Evolutionary conservation across 371 early-diverging fungal species (phyloP).

Genomic region (Rhizomucor pusillus): DNA sequence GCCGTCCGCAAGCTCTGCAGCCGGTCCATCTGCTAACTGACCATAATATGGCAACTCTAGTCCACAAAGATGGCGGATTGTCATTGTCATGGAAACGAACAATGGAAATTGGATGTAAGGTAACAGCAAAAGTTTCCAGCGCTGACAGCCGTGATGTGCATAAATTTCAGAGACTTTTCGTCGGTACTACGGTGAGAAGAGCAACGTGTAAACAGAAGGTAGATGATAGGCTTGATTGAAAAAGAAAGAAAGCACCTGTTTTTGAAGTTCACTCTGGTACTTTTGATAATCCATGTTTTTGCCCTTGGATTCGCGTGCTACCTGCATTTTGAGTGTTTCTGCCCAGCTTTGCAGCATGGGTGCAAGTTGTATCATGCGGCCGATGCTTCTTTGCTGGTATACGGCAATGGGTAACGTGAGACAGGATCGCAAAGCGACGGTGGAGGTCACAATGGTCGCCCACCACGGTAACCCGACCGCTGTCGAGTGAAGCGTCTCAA

Average conservation of each 20-base stretch:
- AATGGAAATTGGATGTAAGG: slow-evolving; percentile 79
- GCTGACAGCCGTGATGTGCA: slow-evolving; percentile 57
- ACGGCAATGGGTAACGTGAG: slow-evolving; percentile 78
- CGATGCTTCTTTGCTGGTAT: slow-evolving; percentile 62
- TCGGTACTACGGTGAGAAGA: no score
- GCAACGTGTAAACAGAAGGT: background rate
- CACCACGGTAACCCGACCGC: slow-evolving; percentile 64
- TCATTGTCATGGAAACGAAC: slow-evolving; percentile 69
- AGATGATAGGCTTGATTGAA: no score
- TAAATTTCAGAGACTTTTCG: slow-evolving; percentile 60
- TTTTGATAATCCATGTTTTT: slow-evolving; percentile 40
- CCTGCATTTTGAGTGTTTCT: slow-evolving; percentile 50
- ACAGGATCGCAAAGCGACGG: slow-evolving; percentile 55
- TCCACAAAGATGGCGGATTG: slow-evolving; percentile 66
- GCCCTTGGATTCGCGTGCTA: slow-evolving; percentile 43
- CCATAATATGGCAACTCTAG: slow-evolving; percentile 58
- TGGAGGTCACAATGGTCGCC: slow-evolving; percentile 60
- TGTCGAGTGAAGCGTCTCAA: slow-evolving; percentile 39
- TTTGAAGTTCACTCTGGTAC: slow-evolving; percentile 49
- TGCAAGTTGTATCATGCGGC: slow-evolving; percentile 53
- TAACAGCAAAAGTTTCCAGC: slow-evolving; percentile 60
- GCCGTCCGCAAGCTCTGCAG: slow-evolving; percentile 57
- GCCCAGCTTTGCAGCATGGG: slow-evolving; percentile 69
- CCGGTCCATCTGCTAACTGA: slow-evolving; percentile 28
- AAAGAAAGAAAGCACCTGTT: slow-evolving; percentile 34